Base-by-base conservation (phyloP, 2,329 filamentous ascomycete genomes). In the Calonectria montana region DNA sequence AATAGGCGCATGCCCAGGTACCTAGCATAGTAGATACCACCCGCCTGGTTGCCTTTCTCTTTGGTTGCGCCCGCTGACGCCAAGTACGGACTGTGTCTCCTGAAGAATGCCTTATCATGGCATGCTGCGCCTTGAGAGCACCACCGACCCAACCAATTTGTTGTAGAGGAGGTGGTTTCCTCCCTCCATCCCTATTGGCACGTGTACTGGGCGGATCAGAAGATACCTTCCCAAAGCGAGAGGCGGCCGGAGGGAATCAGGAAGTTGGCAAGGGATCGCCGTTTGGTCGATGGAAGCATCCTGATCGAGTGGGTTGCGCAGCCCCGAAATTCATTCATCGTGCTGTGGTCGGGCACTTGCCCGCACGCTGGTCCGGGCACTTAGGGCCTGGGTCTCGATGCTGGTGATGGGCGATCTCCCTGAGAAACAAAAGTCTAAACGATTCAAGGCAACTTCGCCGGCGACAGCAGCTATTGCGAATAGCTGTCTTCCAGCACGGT, bases 191-290 rank as follows among this genome's bases (percentile, higher is more conserved):
- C 53, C 55, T 66, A 45, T 27, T 48, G 41, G 53, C 68, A 41
- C 53, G 25, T 61, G 50, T 66, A n/a, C 18, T 43, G 41, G 41
- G 25, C 18, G 31, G 41, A 37, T 9, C 13, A 10, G 31, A 25
- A 21, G 31, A 43, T 21, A 70, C 68, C 68, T 70, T 70, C 61
- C 62, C 45, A 70, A 66, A 39, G 47, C 53, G 68, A 69, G 37
- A 21, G 31, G 35, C 25, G 13, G 8, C 50, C 62, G 41, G 59
- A 70, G 15, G 29, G n/a, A 50, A 31, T 23, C 27, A 47, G 41
- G 41, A 47, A 31, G 39, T 63, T 63, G 59, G 43, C 13, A 65
- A 43, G 39, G 37, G 68, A 70, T 70, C 62, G 65, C 45, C 68
- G 53, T 29, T 53, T 25, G 62, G 43, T 50, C 25, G 63, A 65